Evolutionary conservation across 2,329 filamentous ascomycete genomes (phyloP).

Genomic region (Dichotomopilus funicola): DNA sequence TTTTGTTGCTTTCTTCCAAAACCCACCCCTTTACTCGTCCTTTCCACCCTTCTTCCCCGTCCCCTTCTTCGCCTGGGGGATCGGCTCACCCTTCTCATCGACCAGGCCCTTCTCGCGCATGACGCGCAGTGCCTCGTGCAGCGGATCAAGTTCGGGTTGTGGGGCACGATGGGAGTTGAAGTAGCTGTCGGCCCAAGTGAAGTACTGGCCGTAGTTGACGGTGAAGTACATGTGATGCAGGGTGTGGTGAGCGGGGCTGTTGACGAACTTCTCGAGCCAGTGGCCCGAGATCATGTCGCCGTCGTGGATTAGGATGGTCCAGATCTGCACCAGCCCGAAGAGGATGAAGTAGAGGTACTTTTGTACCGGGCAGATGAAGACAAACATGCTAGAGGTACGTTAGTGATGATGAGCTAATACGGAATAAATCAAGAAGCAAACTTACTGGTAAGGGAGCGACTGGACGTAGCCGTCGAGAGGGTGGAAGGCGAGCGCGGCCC

Average conservation of each 20-base stretch:
- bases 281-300: slow-evolving; percentile 43
- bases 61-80: slow-evolving; percentile 23
- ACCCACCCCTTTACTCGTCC: background rate
- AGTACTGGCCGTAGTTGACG: slow-evolving; percentile 45
- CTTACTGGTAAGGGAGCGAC: slow-evolving; percentile 41
- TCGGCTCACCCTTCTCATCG: slow-evolving; percentile 37
- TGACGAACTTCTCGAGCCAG: slow-evolving; percentile 41
- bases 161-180: slow-evolving; percentile 40
- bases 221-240: slow-evolving; percentile 45
- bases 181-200: slow-evolving; percentile 41
- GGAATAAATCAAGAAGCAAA: background rate
- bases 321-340: slow-evolving; percentile 40
- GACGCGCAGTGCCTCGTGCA: slow-evolving; percentile 38
- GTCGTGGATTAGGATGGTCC: slow-evolving; percentile 45
- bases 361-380: slow-evolving; percentile 41
- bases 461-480: slow-evolving; percentile 41
- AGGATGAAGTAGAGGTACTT: slow-evolving; percentile 39
- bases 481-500: slow-evolving; percentile 42
- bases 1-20: background rate
- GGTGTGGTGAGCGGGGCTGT: slow-evolving; percentile 43
- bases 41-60: slow-evolving; percentile 12
- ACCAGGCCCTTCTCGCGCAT: slow-evolving; percentile 40
- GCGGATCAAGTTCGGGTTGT: slow-evolving; percentile 37
- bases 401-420: background rate
- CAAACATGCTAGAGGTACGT: slow-evolving; percentile 30